Conservation (phyloP, 306 rosid species). For the Medicago truncatula region MtrunA17r5.0-ANR NC_053049.1:43521501-43522000, state of each 20-base stretch:
- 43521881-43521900: conserved; percentile 4
- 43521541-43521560: conserved; percentile 36
- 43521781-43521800: neutral
- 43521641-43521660: conserved; percentile 82
- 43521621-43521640: conserved; percentile 74
- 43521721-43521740: no score
- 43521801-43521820: neutral
- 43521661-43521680: conserved; percentile 69
- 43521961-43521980: conserved; percentile 91
- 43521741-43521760: no score
- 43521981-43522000: conserved; percentile 57
- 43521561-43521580: conserved; percentile 28
- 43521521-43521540: conserved; percentile 29
- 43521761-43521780: no score
- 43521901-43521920: conserved; percentile 6
- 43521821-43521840: neutral
- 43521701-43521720: no score
- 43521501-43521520: conserved; percentile 31
- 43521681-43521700: no score
- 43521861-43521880: conserved; percentile 14
- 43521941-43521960: conserved; percentile 94
- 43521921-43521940: conserved; percentile 52
- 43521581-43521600: conserved; percentile 87
- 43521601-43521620: conserved; percentile 87
- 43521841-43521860: neutral